Conservation (phyloP, 2,329 filamentous ascomycete genomes). For the Exophiala mesophila region DNA sequence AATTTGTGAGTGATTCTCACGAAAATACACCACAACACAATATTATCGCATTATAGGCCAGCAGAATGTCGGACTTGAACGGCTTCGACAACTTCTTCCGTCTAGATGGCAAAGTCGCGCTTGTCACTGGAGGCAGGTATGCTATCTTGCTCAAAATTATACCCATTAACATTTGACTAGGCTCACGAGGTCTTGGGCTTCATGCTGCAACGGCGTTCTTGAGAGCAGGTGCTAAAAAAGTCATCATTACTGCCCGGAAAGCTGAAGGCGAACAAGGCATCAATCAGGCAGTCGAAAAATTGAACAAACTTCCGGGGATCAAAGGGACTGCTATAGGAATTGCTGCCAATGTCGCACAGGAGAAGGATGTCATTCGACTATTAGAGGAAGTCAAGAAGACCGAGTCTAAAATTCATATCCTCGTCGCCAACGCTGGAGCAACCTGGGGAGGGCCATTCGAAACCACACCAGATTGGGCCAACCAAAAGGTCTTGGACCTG, state of each 20-base stretch:
- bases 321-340: constrained; percentile 33
- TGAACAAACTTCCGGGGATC: constrained; percentile 33
- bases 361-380: constrained; percentile 33
- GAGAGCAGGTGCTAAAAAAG: constrained; percentile 36
- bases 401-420: constrained; percentile 33
- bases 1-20: no score
- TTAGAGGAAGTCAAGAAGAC: constrained; percentile 32
- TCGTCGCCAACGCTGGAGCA: constrained; percentile 37
- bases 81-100: constrained; percentile 14
- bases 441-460: constrained; percentile 38
- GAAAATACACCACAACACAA: no score
- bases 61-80: constrained; percentile 12
- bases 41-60: no score
- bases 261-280: constrained; percentile 35
- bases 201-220: constrained; percentile 38
- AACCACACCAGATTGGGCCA: constrained; percentile 33
- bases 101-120: constrained; percentile 16
- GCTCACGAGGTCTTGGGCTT: constrained; percentile 37
- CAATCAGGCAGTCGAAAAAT: constrained; percentile 35
- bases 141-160: neutral
- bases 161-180: constrained; percentile 24
- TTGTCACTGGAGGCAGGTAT: constrained; percentile 16
- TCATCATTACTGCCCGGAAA: constrained; percentile 38
- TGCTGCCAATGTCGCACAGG: constrained; percentile 35
- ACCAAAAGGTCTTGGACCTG: constrained; percentile 35